Base-by-base conservation (phyloP, 2,329 filamentous ascomycete species). In the Calonectria pseudoreteaudii region DNA sequence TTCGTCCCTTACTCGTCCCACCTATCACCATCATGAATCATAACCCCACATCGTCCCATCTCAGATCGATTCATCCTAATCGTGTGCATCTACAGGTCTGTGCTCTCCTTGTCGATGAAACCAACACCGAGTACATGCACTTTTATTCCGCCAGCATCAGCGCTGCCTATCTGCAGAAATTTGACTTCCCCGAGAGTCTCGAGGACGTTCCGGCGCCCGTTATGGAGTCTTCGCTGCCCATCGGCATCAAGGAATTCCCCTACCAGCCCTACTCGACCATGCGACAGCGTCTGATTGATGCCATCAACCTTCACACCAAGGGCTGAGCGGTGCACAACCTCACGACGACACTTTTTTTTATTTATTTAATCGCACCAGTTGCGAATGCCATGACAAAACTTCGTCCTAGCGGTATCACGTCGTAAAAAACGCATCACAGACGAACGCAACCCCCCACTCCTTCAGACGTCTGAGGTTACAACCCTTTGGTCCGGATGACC, bases 91-190 rank as follows among this genome's bases (percentile, higher is more conserved):
- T 60, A 36, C n/a, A 78, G 79, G 70, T 72, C 1, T 80, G 74
- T 31, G 77, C 74, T 0, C 52, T 74, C 6, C 71, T 76, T 10
- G 72, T 76, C 9, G 76, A 80, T 14, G 77, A 81, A 9, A 56
- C 56, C 2, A 76, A 78, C 53, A 31, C 68, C 0, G 76, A 81
- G 1, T 71, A 62, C 44, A 75, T 79, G 78, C 71, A 66, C n/a
- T 78, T 80, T 7, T 80, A 80, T 49, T 41, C 60, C 2, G 78
- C 78, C 20, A 31, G 26, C 18, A 73, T 80, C 23, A 74, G 76
- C 0, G 23, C 72, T 18, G 44, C 71, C 4, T 80, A 79, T 23
- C 68, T 81, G 2, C 70, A 69, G 36, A 80, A 80, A n/a, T 80
- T 80, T 20, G 76, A 78, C 50, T 80, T 72, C 30, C 79, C 79